Base-by-base conservation (phyloP, 129 eudicot species). In the Centaurea solstitialis region DNA sequence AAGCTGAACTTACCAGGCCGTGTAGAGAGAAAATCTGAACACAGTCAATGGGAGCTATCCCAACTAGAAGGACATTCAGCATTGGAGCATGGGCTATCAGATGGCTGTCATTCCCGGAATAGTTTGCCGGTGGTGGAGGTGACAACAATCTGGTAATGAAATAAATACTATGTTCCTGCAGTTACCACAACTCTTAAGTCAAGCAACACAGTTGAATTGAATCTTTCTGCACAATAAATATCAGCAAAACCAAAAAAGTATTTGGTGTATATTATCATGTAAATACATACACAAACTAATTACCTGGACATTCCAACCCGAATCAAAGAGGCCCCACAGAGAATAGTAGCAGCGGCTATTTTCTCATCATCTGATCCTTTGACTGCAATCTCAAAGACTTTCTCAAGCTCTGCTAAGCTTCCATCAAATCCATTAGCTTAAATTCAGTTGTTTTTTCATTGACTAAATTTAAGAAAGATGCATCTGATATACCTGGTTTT, bases 331-430 rank as follows among this genome's bases (percentile, higher is more conserved):
- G 97, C 97, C 21, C 99, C 99, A 71, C 94, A 90, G 66, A 94
- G 94, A 79, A 94, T 90, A 68, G 91, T 84, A 50, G 99, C 97
- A 74, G 94, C 97, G 76, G 96, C 93, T 38, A 91, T 87, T 89
- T 82, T 92, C 82, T 94, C 99, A 76, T 94, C 99, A n/a, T 87
- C 92, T 18, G 97, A 89, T 80, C 99, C 99, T 15, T 89, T 83
- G 71, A 87, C 85, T 23, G 99, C 99, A 61, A 94, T 83, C 91
- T 94, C 93, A 76, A 90, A 94, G 80, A 92, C 87, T 87, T 90
- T 94, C 87, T 94, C 96, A 11, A 94, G 93, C 89, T 94, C 99
- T 92, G 93, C 93, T 85, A 92, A 90, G 89, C 99, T 94, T 92
- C 92, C 97, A 95, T 95, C 85, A 88, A 88, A 92, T 81, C 87